These are phyloP conservation scores for Powellomyces hirtus DNA, from an alignment of 192 early-diverging fungal species.

Conservation along the genomic window DNA sequence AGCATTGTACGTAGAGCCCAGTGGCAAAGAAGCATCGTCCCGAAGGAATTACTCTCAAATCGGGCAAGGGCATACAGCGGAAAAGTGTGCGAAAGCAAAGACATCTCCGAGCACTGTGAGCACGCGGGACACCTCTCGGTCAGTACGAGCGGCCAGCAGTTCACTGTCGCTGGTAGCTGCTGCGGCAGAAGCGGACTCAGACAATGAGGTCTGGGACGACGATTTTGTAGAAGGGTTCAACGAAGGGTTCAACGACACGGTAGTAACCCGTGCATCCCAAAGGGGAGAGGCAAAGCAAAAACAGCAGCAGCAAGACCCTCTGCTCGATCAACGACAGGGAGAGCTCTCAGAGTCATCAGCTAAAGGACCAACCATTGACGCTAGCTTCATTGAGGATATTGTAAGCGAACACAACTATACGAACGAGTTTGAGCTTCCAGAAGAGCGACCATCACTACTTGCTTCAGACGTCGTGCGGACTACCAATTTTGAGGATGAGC, in stretches of 20 bases:
- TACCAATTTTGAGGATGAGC: neutral
- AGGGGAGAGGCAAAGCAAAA: too few species aligned
- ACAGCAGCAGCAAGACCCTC: neutral
- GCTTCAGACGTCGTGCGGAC: neutral
- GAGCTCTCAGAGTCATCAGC: neutral
- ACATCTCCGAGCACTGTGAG: neutral
- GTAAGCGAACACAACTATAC: neutral
- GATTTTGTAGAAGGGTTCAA: conserved; percentile 2
- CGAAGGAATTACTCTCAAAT: too few species aligned
- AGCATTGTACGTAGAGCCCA: too few species aligned
- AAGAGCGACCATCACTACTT: neutral
- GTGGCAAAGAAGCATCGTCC: too few species aligned
- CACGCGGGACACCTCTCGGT: neutral
- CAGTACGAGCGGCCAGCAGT: too few species aligned
- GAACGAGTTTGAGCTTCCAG: neutral
- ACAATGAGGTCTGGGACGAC: conserved; percentile 16
- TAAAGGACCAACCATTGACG: neutral
- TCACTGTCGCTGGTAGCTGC: neutral
- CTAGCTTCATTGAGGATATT: neutral
- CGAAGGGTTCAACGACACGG: neutral
- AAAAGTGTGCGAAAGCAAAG: neutral
- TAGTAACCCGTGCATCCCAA: too few species aligned
- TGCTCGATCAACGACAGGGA: neutral
- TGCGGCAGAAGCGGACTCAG: neutral
- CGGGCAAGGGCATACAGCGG: too few species aligned